Evolutionary conservation across 1,284 basidiomycete species (phyloP).

Genomic region (Boletus smithii): DNA sequence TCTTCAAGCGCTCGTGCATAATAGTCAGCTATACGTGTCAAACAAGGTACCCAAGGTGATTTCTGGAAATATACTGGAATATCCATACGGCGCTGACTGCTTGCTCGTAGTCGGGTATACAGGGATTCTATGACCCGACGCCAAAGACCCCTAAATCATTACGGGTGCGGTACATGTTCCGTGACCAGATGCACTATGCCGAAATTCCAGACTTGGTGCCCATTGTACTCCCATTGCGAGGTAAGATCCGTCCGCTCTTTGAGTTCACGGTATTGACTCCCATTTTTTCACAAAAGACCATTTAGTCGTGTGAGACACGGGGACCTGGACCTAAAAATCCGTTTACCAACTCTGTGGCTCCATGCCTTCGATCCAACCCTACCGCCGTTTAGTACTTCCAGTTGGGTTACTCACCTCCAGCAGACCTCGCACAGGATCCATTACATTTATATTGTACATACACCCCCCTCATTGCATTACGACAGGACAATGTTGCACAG

Average conservation of each 20-base stretch:
- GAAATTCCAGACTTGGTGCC: conserved; percentile 69
- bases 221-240: conserved; percentile 75
- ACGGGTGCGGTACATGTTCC: conserved; percentile 75
- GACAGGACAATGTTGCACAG: conserved; percentile 11
- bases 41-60: conserved; percentile 64
- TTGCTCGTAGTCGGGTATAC: conserved; percentile 52
- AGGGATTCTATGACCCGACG: conserved; percentile 77
- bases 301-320: conserved; percentile 23
- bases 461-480: conserved; percentile 25
- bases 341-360: conserved; percentile 8
- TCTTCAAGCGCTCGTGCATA: conserved; percentile 77
- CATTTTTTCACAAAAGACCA: conserved; percentile 26
- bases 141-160: conserved; percentile 65
- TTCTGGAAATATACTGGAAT: conserved; percentile 10
- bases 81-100: conserved; percentile 17
- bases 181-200: conserved; percentile 69
- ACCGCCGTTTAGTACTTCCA: background rate
- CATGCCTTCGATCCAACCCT: conserved; percentile 4
- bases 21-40: conserved; percentile 78
- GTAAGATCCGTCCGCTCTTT: conserved; percentile 40
- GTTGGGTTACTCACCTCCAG: conserved; percentile 11
- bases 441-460: conserved; percentile 30
- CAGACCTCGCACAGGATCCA: conserved; percentile 20
- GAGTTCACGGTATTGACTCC: conserved; percentile 10
- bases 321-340: background rate